Evolutionary conservation across 805 yeast genomes (phyloP).

Genomic region (Wickerhamomyces kurtzmanii): DNA sequence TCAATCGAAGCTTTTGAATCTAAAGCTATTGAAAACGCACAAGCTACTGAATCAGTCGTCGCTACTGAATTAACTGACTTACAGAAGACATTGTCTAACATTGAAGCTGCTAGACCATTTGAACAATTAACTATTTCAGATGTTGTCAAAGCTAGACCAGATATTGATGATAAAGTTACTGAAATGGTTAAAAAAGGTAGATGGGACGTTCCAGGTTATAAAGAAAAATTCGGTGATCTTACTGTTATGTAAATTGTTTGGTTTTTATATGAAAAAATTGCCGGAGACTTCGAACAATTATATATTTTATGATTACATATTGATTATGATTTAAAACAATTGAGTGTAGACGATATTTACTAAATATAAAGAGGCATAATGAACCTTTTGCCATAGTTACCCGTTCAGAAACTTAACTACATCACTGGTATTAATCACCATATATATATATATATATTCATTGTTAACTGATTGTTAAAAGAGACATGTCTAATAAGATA

Average conservation of each 20-base stretch:
- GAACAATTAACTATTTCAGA: constrained; percentile 96
- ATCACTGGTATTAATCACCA: too few relatives aligned
- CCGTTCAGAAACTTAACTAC: neutral
- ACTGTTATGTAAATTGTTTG: constrained; percentile 58
- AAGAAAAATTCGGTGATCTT: constrained; percentile 95
- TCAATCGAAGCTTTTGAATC: constrained; percentile 89
- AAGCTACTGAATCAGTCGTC: constrained; percentile 85
- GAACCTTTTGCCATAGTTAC: neutral
- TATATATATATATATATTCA: too few relatives aligned
- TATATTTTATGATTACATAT: constrained; percentile 5
- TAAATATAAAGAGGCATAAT: neutral
- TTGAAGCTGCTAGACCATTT: constrained; percentile 95
- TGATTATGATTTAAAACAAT: constrained; percentile 7
- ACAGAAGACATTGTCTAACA: constrained; percentile 82
- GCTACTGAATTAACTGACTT: constrained; percentile 77
- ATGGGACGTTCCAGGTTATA: constrained; percentile 97
- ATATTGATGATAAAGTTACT: constrained; percentile 89
- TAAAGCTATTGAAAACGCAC: constrained; percentile 92
- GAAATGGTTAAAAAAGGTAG: constrained; percentile 94
- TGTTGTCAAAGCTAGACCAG: constrained; percentile 92
- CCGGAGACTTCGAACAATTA: neutral
- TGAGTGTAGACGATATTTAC: neutral
- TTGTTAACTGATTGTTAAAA: too few relatives aligned
- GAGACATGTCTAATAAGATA: constrained; percentile 3
- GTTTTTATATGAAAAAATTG: too few relatives aligned